Conservation (phyloP, 768 basidiomycete species). For the Hygrocybe coccinea region DNA sequence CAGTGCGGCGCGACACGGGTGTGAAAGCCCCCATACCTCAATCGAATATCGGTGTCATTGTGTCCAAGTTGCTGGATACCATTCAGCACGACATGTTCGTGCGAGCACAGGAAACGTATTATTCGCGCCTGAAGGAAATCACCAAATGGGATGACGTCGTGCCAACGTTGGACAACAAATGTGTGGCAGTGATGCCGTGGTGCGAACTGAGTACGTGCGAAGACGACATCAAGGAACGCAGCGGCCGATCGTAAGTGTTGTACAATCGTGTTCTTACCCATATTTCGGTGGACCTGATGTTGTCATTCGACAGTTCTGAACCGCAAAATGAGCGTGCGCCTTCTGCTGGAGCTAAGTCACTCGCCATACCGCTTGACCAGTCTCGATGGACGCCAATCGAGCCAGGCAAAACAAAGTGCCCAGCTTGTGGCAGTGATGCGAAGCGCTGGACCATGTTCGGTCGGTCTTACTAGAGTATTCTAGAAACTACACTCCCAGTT, state of each 20-base stretch:
- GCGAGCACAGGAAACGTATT: conserved; percentile 70
- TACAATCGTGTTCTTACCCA: not conserved
- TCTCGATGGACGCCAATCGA: conserved; percentile 73
- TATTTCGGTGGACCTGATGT: conserved; percentile 12
- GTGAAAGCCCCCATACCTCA: conserved; percentile 44
- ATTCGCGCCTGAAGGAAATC: conserved; percentile 63
- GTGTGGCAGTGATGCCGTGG: conserved; percentile 89
- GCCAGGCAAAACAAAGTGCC: conserved; percentile 82
- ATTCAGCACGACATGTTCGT: conserved; percentile 89
- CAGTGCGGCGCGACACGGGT: conserved; percentile 71
- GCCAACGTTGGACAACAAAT: conserved; percentile 83
- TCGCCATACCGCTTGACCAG: conserved; percentile 96
- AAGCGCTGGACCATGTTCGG: conserved; percentile 99
- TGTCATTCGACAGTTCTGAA: conserved; percentile 53
- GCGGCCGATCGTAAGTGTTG: conserved; percentile 66
- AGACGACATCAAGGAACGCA: conserved; percentile 96
- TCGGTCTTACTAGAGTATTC: conserved; percentile 58
- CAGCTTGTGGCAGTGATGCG: conserved; percentile 80
- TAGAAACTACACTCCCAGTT: not conserved
- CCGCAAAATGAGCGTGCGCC: conserved; percentile 92
- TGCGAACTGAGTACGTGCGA: conserved; percentile 91
- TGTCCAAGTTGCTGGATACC: conserved; percentile 68
- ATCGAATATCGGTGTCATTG: conserved; percentile 37
- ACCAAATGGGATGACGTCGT: conserved; percentile 92
- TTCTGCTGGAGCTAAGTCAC: conserved; percentile 94